phyloP scores from a whole-genome alignment of 305 asterid genomes.

The Ilex paraguariensis region DNA sequence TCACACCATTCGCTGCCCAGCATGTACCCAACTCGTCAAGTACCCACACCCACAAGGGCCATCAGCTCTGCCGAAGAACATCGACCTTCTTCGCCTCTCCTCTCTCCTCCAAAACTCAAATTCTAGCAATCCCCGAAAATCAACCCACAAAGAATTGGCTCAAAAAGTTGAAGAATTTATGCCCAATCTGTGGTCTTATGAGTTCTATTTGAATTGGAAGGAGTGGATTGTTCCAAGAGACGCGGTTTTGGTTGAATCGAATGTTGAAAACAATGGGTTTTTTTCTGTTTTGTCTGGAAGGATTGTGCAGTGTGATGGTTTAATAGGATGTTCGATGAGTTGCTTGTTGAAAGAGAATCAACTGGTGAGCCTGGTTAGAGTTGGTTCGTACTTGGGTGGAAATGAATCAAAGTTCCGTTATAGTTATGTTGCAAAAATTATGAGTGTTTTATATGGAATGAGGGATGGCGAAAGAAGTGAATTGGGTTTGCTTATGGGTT shows the following conservation, averaged over 20 bases:
- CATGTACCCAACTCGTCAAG: conserved; percentile 69
- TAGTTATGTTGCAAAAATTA: conserved; percentile 63
- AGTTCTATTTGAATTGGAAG: conserved; percentile 58
- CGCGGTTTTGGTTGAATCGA: conserved; percentile 29
- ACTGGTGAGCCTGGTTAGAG: conserved; percentile 46
- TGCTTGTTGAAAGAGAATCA: conserved; percentile 42
- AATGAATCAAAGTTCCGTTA: conserved; percentile 22
- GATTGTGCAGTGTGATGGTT: conserved; percentile 16
- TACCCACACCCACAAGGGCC: conserved; percentile 33
- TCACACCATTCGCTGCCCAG: conserved; percentile 66
- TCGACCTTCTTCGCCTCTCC: conserved; percentile 77
- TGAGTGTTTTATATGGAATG: too few species aligned
- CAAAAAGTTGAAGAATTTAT: conserved; percentile 3
- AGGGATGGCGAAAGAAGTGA: too few species aligned
- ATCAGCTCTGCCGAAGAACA: conserved; percentile 78
- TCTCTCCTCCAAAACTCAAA: conserved; percentile 1
- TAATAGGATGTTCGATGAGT: conserved; percentile 26
- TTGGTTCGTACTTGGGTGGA: conserved; percentile 37
- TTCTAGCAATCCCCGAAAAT: conserved; percentile 11
- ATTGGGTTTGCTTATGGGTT: too few species aligned
- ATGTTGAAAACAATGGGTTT: conserved; percentile 14
- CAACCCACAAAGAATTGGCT: conserved; percentile 11
- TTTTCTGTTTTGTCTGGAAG: conserved; percentile 26
- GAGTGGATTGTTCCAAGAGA: conserved; percentile 63
- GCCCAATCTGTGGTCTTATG: conserved; percentile 47